These are phyloP conservation scores for Debaryomyces coudertii DNA, from an alignment of 1,139 yeast species.

Conservation along the genomic window DNA sequence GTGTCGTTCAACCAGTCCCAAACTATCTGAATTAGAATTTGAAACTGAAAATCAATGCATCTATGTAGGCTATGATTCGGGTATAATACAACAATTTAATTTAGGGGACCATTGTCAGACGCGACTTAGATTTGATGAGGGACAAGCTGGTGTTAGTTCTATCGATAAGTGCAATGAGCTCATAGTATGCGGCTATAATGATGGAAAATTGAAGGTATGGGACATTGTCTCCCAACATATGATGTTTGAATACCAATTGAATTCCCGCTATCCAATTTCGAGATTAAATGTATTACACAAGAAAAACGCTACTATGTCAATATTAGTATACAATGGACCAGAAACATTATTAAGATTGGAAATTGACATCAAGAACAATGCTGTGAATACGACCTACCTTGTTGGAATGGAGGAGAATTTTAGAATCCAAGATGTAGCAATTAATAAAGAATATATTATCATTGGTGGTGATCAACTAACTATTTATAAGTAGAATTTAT, in stretches of 20 bases:
- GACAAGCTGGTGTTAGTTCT: constrained; percentile 17
- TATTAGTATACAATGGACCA: constrained; percentile 27
- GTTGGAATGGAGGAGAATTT: constrained; percentile 30
- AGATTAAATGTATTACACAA: constrained; percentile 10
- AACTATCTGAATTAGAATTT: constrained; percentile 16
- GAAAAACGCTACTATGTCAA: not conserved
- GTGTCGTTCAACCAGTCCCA: constrained; percentile 8
- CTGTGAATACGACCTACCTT: constrained; percentile 17
- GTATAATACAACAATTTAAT: constrained; percentile 35
- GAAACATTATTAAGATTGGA: constrained; percentile 22
- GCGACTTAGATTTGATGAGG: constrained; percentile 10
- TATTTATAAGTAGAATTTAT: not conserved
- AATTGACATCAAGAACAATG: constrained; percentile 11
- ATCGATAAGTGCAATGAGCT: constrained; percentile 19
- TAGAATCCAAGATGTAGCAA: constrained; percentile 18
- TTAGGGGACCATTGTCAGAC: constrained; percentile 24
- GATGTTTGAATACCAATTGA: constrained; percentile 14
- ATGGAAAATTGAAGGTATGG: constrained; percentile 25
- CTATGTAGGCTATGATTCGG: constrained; percentile 51
- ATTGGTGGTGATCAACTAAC: constrained; percentile 16
- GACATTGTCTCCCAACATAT: constrained; percentile 9
- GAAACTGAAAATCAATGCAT: constrained; percentile 33
- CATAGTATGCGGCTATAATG: constrained; percentile 28
- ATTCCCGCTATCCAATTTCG: constrained; percentile 16
- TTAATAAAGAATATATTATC: constrained; percentile 15